Evolutionary conservation across 129 eudicot genomes (phyloP), one percentile per base, ranked within the genome.

Genomic region (Artemisia tridentata): DNA sequence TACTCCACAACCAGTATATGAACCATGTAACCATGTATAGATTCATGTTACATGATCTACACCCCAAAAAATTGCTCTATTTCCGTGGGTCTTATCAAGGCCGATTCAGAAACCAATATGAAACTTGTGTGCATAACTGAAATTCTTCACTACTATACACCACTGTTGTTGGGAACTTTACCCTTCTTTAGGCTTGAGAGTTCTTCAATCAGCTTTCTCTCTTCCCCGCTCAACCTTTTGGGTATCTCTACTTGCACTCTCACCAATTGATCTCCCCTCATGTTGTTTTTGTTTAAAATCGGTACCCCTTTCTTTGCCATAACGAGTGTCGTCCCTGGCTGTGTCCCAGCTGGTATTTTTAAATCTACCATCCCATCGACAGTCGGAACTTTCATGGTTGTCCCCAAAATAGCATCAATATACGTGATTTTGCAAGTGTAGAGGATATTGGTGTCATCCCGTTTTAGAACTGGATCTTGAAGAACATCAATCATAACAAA

Each of bases 221-320:
- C 97, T 20, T 95, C 97, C 2, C 81, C 79, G 10, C 89, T 90
- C 49, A 95, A 66, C 51, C 86, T 80, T 71, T 87, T 86, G 5
- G 97, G 99, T 60, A 95, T 90, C 80, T 87, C 99, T 0, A 95
- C 92, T 60, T 90, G 96, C 68, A 95, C 97, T 73, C 66, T 90
- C 65, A 95, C 99, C 82, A 95, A 58, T 81, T 95, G 99, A 70
- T 95, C 97, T 3, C 99, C 99, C 78, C 97, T 85, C 92, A 48
- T 85, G 61, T 86, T 90, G 19, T 62, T 75, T 71, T 74, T 88
- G 72, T 88, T 95, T 50, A 90, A 38, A 14, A 83, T 11, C 5
- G 97, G 97, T 21, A 95, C 99, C 23, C 99, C 99, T 12, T 84
- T 90, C 51, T 88, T 90, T 4, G 93, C 88, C 93, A 95, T 85